Percentiles rank a stretch among this genome's conserved stretches.
phyloP scores from a whole-genome alignment of 768 basidiomycete species.

The Psilocybe azurescens region DNA sequence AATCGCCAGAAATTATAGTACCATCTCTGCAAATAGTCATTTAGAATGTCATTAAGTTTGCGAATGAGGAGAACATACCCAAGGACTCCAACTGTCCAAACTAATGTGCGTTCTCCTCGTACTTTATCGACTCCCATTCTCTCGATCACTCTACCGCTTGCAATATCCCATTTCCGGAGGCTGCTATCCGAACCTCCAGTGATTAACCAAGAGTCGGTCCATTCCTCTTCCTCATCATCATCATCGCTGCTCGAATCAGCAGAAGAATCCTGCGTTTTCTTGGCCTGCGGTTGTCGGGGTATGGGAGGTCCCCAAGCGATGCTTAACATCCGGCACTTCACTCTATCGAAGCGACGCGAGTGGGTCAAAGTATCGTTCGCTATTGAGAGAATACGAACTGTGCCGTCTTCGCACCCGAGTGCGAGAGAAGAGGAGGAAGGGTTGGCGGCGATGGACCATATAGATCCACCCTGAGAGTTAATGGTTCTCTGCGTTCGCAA shows the following conservation, averaged over 20 bases:
- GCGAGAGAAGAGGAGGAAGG: too few species aligned
- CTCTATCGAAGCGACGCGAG: too few species aligned
- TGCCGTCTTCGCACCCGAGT: too few species aligned
- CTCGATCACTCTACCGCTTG: constrained; percentile 74
- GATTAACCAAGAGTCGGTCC: constrained; percentile 87
- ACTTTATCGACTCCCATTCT: constrained; percentile 89
- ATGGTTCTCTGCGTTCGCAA: too few species aligned
- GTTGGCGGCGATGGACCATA: too few species aligned
- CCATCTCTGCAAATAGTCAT: constrained; percentile 64
- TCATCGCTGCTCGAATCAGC: constrained; percentile 42
- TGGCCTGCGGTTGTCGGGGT: too few species aligned
- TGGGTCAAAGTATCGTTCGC: too few species aligned
- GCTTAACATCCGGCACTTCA: too few species aligned
- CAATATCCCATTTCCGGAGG: constrained; percentile 88
- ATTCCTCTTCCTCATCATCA: constrained; percentile 56
- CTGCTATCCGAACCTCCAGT: constrained; percentile 95
- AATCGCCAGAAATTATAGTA: constrained; percentile 93
- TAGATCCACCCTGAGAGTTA: too few species aligned
- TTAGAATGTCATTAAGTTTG: constrained; percentile 1
- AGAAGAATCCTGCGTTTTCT: too few species aligned
- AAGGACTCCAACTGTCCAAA: constrained; percentile 91
- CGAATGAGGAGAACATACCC: constrained; percentile 55
- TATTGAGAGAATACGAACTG: too few species aligned
- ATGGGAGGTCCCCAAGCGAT: too few species aligned
- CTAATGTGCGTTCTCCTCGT: constrained; percentile 85